These are phyloP conservation scores for Trichoderma reesei DNA, from an alignment of 495 filamentous ascomycete genomes.

Conservation along the genomic window DNA sequence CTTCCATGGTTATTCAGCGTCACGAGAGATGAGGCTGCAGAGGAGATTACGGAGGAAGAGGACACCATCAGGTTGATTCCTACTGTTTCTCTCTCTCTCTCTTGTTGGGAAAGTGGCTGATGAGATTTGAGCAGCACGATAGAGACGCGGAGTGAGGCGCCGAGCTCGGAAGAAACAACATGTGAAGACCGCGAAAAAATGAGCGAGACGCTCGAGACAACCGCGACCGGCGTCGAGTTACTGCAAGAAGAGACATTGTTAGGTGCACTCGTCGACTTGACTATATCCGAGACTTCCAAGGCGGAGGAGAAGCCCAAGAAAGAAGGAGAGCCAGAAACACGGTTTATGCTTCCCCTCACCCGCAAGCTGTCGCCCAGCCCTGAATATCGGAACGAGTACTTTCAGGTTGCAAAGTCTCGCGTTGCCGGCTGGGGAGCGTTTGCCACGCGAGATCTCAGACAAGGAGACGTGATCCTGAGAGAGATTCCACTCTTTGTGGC, in stretches of 20 bases:
- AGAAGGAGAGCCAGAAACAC: no score
- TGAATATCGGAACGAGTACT: constrained; percentile 10
- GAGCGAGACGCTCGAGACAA: background rate
- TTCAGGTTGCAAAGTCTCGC: constrained; percentile 19
- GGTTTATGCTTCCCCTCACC: background rate
- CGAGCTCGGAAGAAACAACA: no score
- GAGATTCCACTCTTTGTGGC: constrained; percentile 21
- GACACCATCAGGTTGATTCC: no score
- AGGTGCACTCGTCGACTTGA: background rate
- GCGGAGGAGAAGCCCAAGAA: background rate
- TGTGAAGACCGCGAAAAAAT: no score
- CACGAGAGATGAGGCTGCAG: no score
- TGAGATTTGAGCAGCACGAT: no score
- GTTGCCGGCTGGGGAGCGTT: constrained; percentile 25
- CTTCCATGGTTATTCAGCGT: no score
- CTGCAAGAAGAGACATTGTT: no score
- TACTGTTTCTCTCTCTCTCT: no score
- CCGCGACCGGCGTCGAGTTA: background rate
- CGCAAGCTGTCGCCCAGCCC: background rate
- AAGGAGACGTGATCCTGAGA: constrained; percentile 19
- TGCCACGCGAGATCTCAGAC: constrained; percentile 18
- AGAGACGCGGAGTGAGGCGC: no score
- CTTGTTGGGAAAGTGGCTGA: no score
- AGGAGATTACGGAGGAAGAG: no score
- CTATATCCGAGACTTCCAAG: background rate